Conservation (phyloP, 495 filamentous ascomycete species). For the Neurospora sp. region DNA sequence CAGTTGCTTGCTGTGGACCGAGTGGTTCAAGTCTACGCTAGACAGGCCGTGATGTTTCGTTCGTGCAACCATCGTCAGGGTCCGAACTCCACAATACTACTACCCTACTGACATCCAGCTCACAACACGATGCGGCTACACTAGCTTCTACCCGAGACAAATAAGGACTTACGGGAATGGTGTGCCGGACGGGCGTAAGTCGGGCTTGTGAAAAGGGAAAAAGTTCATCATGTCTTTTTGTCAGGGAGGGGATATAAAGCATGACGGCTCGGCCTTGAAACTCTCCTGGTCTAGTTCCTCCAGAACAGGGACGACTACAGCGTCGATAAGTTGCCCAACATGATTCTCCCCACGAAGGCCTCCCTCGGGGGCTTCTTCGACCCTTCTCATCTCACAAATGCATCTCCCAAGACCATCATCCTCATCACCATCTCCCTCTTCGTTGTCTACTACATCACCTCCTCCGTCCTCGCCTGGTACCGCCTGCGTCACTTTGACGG, state of each 20-base stretch:
- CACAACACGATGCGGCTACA: background rate
- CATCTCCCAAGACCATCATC: background rate
- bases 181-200: background rate
- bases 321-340: background rate
- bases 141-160: background rate
- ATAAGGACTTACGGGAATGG: background rate
- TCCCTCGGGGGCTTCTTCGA: background rate
- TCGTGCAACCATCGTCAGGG: background rate
- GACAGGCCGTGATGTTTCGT: background rate
- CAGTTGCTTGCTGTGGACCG: background rate
- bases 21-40: background rate
- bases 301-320: background rate
- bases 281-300: background rate
- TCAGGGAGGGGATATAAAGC: background rate
- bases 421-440: background rate
- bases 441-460: conserved; percentile 5
- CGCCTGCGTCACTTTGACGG: conserved; percentile 17
- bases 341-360: background rate
- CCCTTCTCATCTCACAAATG: background rate
- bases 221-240: background rate
- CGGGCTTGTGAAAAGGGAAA: background rate
- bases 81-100: background rate
- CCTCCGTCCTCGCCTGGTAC: conserved; percentile 6
- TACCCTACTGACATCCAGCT: background rate
- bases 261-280: background rate